Conservation (phyloP, 2,329 filamentous ascomycete genomes). For the Aureobasidium sp. region DNA sequence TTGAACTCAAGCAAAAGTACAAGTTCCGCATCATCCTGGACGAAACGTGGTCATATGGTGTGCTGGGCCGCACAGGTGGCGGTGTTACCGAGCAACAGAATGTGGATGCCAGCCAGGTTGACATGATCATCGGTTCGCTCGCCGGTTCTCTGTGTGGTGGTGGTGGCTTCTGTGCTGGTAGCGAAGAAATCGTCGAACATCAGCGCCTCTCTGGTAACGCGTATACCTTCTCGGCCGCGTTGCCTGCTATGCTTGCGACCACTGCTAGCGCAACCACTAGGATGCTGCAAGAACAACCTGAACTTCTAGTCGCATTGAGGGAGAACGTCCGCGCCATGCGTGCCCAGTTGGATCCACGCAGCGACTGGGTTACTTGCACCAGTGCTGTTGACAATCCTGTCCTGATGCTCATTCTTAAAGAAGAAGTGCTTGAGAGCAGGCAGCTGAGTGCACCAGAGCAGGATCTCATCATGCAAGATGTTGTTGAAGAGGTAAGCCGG, state of each 20-base stretch:
- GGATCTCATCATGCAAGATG: slow-evolving; percentile 76
- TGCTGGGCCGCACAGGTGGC: slow-evolving; percentile 81
- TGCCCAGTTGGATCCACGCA: slow-evolving; percentile 80
- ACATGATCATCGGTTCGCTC: slow-evolving; percentile 94
- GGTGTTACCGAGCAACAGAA: slow-evolving; percentile 95
- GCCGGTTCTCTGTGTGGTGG: slow-evolving; percentile 84
- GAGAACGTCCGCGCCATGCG: slow-evolving; percentile 84
- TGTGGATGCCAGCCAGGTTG: slow-evolving; percentile 83
- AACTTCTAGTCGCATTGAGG: slow-evolving; percentile 67
- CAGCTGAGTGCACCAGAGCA: slow-evolving; percentile 66
- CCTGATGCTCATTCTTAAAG: slow-evolving; percentile 74
- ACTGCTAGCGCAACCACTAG: slow-evolving; percentile 87
- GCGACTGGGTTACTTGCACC: slow-evolving; percentile 82
- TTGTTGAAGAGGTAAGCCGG: slow-evolving; percentile 80
- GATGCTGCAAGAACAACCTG: slow-evolving; percentile 77
- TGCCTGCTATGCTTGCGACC: slow-evolving; percentile 90
- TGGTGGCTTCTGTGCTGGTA: slow-evolving; percentile 91
- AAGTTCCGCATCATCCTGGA: slow-evolving; percentile 97
- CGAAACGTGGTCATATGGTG: slow-evolving; percentile 95
- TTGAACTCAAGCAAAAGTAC: slow-evolving; percentile 90
- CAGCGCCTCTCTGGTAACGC: slow-evolving; percentile 87
- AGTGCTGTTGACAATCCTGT: slow-evolving; percentile 80
- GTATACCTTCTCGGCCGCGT: slow-evolving; percentile 91
- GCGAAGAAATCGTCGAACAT: slow-evolving; percentile 86
- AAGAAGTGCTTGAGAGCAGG: slow-evolving; percentile 66